These are phyloP conservation scores for Fusarium falciforme DNA, from an alignment of 2,329 filamentous ascomycete genomes.

Conservation along the genomic window DNA sequence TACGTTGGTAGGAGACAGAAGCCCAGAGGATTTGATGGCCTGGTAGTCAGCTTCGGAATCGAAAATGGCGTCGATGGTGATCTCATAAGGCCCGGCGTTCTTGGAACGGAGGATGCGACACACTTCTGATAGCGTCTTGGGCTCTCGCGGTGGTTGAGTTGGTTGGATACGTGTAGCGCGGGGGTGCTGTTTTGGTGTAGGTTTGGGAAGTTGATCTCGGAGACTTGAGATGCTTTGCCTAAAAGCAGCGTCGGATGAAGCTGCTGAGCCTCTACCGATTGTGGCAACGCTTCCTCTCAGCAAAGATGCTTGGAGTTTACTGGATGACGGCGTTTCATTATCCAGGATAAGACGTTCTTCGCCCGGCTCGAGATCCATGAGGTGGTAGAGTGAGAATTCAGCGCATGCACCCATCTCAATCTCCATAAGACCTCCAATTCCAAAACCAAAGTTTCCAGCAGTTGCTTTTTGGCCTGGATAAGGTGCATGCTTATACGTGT, in stretches of 20 bases:
- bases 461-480: conserved; percentile 65
- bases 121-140: conserved; percentile 46
- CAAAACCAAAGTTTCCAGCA: conserved; percentile 60
- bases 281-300: background rate
- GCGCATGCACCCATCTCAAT: conserved; percentile 50
- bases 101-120: conserved; percentile 60
- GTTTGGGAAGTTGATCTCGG: background rate
- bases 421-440: conserved; percentile 45
- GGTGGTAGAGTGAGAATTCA: conserved; percentile 61
- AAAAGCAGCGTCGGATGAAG: rapidly evolving
- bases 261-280: conserved; percentile 6
- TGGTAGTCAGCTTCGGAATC: conserved; percentile 47
- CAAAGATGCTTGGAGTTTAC: background rate
- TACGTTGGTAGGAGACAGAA: conserved; percentile 24
- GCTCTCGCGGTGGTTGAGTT: rapidly evolving
- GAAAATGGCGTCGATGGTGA: conserved; percentile 66
- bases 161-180: background rate
- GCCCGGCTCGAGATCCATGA: conserved; percentile 54
- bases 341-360: conserved; percentile 34
- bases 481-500: conserved; percentile 51
- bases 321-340: rapidly evolving
- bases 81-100: conserved; percentile 57
- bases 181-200: background rate
- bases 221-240: background rate
- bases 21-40: conserved; percentile 5